Evolutionary conservation across 106 monocot genomes (phyloP), one percentile per base, ranked within the genome.

Genomic region (Alisma plantagoaquatica): DNA sequence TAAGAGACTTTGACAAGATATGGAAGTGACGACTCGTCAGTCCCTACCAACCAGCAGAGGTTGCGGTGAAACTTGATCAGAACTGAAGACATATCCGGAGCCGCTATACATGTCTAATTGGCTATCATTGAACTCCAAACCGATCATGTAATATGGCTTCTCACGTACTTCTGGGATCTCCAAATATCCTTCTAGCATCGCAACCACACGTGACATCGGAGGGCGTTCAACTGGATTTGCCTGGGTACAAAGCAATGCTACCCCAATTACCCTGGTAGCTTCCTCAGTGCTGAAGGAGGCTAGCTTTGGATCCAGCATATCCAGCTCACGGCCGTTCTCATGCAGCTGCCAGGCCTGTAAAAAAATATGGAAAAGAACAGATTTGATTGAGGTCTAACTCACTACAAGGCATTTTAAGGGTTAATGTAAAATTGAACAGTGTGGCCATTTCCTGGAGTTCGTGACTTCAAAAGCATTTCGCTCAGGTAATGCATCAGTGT

Each of bases 171-270:
- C 63, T 1, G 43, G 32, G 22, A 85, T 58, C 42, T 81, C 91
- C 0, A 62, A 27, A 29, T 92, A 84, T 14, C 91, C 85, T 1
- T 70, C 17, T 12, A 92, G 63, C 85, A 86, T 92, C 8, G 81
- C 74, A 21, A 92, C 85, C 33, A 73, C 78, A 19, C 85, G 65
- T 15, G 91, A 92, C 91, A 92, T 92, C 2, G 75, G 57, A 1
- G 85, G 91, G 8, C 91, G 72, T 26, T 70, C 69, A 53, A 31
- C 23, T 0, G 85, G 78, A 9, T 78, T 75, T 49, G 81, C 69
- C 23, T 92, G 91, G 1, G 78, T 92, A 76, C 91, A 92, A 3
- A 92, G 71, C 31, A 92, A 64, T 30, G 85, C 69, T 23, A 92
- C 59, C 10, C 75, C 73, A 21, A 92, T 73, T 26, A 63, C n/a